Evolutionary conservation across 176 grass and related monocot species (phyloP).

Genomic region (Avena sativa): DNA sequence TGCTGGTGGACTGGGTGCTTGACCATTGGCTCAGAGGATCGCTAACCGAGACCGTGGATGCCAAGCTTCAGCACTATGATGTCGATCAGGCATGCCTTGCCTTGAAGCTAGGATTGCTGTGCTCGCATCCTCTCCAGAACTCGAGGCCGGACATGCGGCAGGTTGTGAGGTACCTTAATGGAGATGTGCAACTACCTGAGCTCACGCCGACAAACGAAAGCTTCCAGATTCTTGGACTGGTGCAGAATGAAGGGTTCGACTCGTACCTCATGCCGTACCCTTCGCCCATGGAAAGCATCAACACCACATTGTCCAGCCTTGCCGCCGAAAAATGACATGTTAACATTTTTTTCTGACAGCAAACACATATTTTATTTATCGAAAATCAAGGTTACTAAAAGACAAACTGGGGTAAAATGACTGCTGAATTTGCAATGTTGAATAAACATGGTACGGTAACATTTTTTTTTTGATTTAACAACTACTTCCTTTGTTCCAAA

Average conservation of each 20-base stretch:
- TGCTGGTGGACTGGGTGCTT: slow-evolving; percentile 26
- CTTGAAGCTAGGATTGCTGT: slow-evolving; percentile 11
- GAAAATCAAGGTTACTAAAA: too few relatives aligned
- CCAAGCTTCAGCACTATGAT: background rate
- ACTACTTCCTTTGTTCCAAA: too few relatives aligned
- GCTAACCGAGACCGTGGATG: background rate
- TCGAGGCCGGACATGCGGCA: background rate
- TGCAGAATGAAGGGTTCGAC: slow-evolving; percentile 16
- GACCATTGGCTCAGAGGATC: background rate
- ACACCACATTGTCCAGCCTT: background rate
- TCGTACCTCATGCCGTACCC: background rate
- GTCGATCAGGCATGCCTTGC: background rate
- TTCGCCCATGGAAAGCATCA: background rate
- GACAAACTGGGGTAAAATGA: too few relatives aligned
- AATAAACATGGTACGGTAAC: too few relatives aligned
- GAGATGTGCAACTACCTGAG: background rate
- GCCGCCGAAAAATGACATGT: background rate
- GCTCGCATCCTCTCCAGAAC: slow-evolving; percentile 3
- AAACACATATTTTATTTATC: too few relatives aligned
- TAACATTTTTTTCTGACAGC: background rate
- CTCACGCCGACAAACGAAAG: background rate
- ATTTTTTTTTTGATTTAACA: too few relatives aligned
- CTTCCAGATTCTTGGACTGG: slow-evolving; percentile 7
- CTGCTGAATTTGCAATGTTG: too few relatives aligned
- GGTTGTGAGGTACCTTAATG: slow-evolving; percentile 1